Evolutionary conservation across 2,329 filamentous ascomycete genomes (phyloP).

Genomic region (Cryphonectria carpinicola): DNA sequence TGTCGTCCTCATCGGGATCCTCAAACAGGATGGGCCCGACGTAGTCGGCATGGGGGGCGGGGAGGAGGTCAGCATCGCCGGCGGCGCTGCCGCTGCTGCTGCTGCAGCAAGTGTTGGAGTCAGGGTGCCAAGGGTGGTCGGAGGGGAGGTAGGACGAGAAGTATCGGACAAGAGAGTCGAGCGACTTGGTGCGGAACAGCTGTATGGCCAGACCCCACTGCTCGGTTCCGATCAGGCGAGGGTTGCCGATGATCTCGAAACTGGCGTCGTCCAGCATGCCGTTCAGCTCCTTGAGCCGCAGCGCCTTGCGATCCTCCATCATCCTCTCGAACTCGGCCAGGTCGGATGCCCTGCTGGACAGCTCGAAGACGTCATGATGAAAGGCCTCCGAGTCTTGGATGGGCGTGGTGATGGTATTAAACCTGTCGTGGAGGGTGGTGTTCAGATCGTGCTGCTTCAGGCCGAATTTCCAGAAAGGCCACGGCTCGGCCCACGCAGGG

Average conservation of each 20-base stretch:
- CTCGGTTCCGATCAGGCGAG: conserved; percentile 59
- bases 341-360: conserved; percentile 55
- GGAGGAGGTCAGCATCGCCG: conserved; percentile 37
- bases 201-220: conserved; percentile 64
- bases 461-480: conserved; percentile 67
- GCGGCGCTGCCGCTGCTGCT: conserved; percentile 42
- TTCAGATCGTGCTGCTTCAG: conserved; percentile 63
- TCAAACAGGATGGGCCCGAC: conserved; percentile 47
- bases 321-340: conserved; percentile 58
- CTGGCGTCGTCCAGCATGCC: conserved; percentile 59
- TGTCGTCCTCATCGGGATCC: conserved; percentile 44
- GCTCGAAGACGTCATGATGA: conserved; percentile 64
- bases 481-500: conserved; percentile 44
- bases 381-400: conserved; percentile 65
- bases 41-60: conserved; percentile 25
- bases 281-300: conserved; percentile 59
- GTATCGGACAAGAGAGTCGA: conserved; percentile 64
- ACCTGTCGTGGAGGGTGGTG: conserved; percentile 61
- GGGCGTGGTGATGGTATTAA: conserved; percentile 60
- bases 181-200: conserved; percentile 61
- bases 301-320: conserved; percentile 56
- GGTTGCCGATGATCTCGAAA: conserved; percentile 65
- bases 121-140: conserved; percentile 49
- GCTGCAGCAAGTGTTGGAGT: conserved; percentile 40
- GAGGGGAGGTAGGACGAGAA: conserved; percentile 62